Base-by-base conservation (phyloP, 2,329 filamentous ascomycete genomes). In the Thelonectria discophora region DNA sequence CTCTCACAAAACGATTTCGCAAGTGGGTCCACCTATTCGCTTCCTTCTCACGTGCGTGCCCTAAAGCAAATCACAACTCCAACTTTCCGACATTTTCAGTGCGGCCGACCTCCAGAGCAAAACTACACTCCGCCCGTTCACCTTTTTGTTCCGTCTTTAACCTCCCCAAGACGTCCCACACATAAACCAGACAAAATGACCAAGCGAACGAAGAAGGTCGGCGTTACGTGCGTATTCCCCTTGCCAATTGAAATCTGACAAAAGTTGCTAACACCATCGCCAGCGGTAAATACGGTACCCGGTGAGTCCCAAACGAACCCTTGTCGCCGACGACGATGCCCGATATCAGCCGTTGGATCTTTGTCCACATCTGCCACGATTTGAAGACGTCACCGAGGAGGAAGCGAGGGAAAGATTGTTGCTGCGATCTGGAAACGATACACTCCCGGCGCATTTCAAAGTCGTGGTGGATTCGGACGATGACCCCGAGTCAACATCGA, bases 201-300 rank as follows among this genome's bases (percentile, higher is more conserved):
- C 82, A 94, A 95, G 89, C 90, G 93, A 86, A 96, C 93, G 73
- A 96, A 81, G 91, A 96, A 97, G 91, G 93, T 97, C 89, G 93
- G 93, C 82, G 94, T 97, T 82, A 97, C 94, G 78, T 80, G 77
- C 65, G 78, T 80, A 75, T 69, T 34, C 21, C 30, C 54, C 63
- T 17, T 50, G 27, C 27, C 46, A 58, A 58, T 53, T 57, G 50
- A 62, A 62, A 51, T 42, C 50, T 20, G 11, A 49, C 2, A 9
- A 46, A 47, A 46, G 50, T 51, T 73, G 72, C 72, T 78, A 76
- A 79, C 71, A 49, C 51, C 18, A 60, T 24, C 58, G 27, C 27
- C 74, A 79, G 77, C 77, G 77, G 94, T 85, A 96, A 97, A 90
- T 97, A 97, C 86, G 94, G 94, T 88, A 94, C 91, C 80, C 92